Base-by-base conservation (phyloP, 495 filamentous ascomycete species). In the Lichina pygmaea region DNA sequence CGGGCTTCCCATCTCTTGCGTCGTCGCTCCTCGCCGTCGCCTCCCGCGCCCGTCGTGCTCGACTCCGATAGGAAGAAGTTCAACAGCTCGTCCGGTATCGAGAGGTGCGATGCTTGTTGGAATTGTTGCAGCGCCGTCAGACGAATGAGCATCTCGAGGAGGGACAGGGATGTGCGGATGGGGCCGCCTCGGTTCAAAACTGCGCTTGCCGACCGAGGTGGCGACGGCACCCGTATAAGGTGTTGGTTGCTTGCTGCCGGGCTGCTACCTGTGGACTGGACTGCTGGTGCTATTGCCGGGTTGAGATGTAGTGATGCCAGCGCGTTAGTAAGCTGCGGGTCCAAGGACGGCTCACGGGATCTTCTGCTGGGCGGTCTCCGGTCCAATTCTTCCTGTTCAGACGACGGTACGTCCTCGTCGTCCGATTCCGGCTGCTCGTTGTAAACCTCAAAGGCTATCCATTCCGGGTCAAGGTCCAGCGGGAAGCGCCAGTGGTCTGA, bases 81-180 rank as follows among this genome's bases (percentile, higher is more conserved):
- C 12, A 95, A 66, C 7, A 93, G 70, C 56, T 99, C 83, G 55
- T 99, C 91, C n/a, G 78, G 81, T 52, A 94, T 91, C 34, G 83
- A 70, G 33, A 95, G 71, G 52, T 99, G 91, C 0, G 84, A 82
- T 39, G 75, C 68, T 68, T 99, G 91, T 54, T 93, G 82, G 60
- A 89, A 93, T 64, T 95, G 86, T 57, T 95, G 89, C n/a, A 95
- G 68, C 41, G 83, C 78, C 7, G 79, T 81, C 17, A 99, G 73
- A 46, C 91, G 86, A 46, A 99, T 73, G 38, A 95, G 67, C 60
- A 84, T 91, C 59, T 99, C 91, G 16, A 99, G 73, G 42, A 94
- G 74, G 8, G 89, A 95, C 7, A 99, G 73, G 0, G 80, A 86
- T 11, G 86, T 86, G 11, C 75, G 72, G 45, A 93, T 75, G 32